Evolutionary conservation across 2,329 filamentous ascomycete genomes (phyloP), one percentile per base, ranked within the genome.

Genomic region (Colletotrichum liaoningense): DNA sequence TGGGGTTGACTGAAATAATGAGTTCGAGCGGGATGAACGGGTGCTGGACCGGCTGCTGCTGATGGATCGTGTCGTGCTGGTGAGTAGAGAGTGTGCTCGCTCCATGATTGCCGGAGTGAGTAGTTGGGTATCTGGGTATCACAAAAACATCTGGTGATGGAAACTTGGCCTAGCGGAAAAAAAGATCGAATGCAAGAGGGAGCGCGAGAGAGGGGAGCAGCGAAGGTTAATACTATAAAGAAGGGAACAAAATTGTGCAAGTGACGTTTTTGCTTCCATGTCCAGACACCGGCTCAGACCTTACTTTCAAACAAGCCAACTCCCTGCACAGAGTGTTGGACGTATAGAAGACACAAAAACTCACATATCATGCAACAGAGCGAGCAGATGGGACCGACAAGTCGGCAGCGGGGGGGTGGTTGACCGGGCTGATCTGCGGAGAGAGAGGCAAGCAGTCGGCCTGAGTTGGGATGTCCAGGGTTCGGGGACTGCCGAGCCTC

Each of bases 1-100:
- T 52, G 68, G 68, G 24, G 68, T 59, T 19, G 58, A 55, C 19
- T 70, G 57, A 12, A 70, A 58, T 28, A 74, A 33, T 58, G 74
- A 75, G 58, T 75, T 75, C 7, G 74, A 75, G n/a, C 74, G 66
- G 59, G 73, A 75, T 2, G 74, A 75, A 33, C 74, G 74, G 42
- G 73, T 67, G 52, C 74, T 75, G 58, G 73, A 73, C 54, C 70
- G 67, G 33, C 60, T 70, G 60, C 70, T 73, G 67, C 70, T 73
- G 55, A 73, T 73, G 60, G 70, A 73, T 70, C 62, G 70, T 19
- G 70, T 73, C 55, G 70, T 73, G 67, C 70, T 73, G 56, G 60
- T 73, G 26, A 73, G 74, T 63, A 75, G 70, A 35, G 74, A 75
- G 38, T 74, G 67, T 66, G 73, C 69, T 73, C 72, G 73, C 73